phyloP scores from a whole-genome alignment of 1,284 basidiomycete genomes.

The Cutaneotrichosporon cyanovorans region DNA sequence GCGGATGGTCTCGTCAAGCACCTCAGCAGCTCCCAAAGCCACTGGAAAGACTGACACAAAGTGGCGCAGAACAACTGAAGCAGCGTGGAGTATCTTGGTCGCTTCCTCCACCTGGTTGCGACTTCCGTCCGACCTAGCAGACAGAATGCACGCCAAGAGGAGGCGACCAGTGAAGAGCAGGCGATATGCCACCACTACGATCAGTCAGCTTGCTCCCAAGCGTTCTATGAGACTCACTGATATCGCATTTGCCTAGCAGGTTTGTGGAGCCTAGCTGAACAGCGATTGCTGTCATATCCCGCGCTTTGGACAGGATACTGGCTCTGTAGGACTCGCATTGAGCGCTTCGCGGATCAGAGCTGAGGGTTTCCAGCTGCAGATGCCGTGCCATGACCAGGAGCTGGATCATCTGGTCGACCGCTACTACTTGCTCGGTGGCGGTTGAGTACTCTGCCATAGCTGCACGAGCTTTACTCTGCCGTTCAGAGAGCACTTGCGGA shows the following conservation, averaged over 20 bases:
- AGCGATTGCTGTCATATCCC: slow-evolving; percentile 7
- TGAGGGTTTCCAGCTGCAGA: slow-evolving; percentile 12
- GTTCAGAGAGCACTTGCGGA: not conserved
- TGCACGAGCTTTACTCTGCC: not conserved
- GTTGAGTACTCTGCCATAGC: slow-evolving; percentile 2
- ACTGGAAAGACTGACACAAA: slow-evolving; percentile 13
- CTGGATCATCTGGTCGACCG: slow-evolving; percentile 11
- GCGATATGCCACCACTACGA: slow-evolving; percentile 10
- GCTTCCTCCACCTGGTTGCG: slow-evolving; percentile 8
- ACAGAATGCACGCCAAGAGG: slow-evolving; percentile 12
- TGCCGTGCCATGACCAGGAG: slow-evolving; percentile 8
- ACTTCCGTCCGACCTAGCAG: slow-evolving; percentile 10
- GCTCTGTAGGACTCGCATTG: not conserved
- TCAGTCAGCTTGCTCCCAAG: not conserved
- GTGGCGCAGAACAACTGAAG: slow-evolving; percentile 10
- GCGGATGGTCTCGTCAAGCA: slow-evolving; percentile 16
- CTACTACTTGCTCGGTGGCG: slow-evolving; percentile 9
- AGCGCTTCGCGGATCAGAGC: not conserved
- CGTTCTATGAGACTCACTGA: slow-evolving; percentile 1
- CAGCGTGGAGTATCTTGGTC: slow-evolving; percentile 11
- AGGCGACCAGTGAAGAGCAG: slow-evolving; percentile 14
- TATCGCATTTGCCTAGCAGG: slow-evolving; percentile 8
- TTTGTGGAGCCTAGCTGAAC: slow-evolving; percentile 9
- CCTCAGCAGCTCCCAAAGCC: slow-evolving; percentile 15
- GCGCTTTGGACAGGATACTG: slow-evolving; percentile 1